Percentiles rank a stretch among this genome's conserved stretches.
These are phyloP conservation scores for Abrus precatorius DNA, from an alignment of 306 rosid species.

Conservation along the genomic window DNA sequence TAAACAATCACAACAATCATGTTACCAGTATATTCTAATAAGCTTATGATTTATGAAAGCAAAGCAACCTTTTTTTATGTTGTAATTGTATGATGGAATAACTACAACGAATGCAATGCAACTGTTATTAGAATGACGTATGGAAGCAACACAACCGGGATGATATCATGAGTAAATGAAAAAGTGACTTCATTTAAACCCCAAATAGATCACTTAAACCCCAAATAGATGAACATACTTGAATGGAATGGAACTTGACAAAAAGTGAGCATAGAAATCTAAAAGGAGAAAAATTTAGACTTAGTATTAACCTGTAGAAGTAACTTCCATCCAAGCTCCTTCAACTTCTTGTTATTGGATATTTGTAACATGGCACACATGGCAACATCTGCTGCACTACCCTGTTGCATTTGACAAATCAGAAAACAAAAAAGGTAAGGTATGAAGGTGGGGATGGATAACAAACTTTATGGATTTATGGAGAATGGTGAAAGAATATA, in stretches of 20 bases:
- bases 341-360: conserved; percentile 66
- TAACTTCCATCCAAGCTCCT: conserved; percentile 93
- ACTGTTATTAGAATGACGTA: neutral
- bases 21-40: neutral
- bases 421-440: conserved; percentile 30
- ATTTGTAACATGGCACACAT: conserved; percentile 99
- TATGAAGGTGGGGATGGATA: neutral
- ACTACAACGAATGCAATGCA: too few species aligned
- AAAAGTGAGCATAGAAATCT: neutral
- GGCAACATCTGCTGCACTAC: conserved; percentile 99
- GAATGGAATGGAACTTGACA: conserved; percentile 13
- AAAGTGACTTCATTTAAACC: neutral
- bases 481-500: neutral
- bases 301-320: conserved; percentile 82
- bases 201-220: conserved; percentile 15
- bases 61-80: too few species aligned
- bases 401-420: conserved; percentile 66
- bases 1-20: neutral
- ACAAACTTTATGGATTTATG: conserved; percentile 8
- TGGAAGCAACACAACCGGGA: neutral
- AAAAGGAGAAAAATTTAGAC: conserved; percentile 25
- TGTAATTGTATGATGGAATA: too few species aligned
- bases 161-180: neutral
- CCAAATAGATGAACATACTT: conserved; percentile 17
- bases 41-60: too few species aligned